Base-by-base conservation (phyloP, 768 basidiomycete species). In the Mycena alexandri region DNA sequence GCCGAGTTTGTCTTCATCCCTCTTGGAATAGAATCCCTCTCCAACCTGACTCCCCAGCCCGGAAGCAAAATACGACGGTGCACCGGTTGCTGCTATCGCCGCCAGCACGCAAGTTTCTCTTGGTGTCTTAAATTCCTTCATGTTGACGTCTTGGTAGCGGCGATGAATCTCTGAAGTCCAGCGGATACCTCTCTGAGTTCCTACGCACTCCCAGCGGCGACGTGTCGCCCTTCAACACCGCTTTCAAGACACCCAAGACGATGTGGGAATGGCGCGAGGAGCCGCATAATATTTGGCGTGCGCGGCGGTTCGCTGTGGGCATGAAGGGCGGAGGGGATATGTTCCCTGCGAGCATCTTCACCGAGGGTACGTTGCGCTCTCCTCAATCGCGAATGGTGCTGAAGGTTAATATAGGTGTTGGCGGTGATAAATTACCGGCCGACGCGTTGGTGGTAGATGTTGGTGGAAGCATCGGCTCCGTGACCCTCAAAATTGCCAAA, bases 391-490 rank as follows among this genome's bases (percentile, higher is more conserved):
- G 11, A 16, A 38, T 24, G 16, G 9, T 11, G 14, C 51, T 60
- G 21, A 62, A 38, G 7, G 16, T 44, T 25, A 25, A n/a, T 21
- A 21, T 34, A 77, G 75, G 75, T 16, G 64, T 75, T 52, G 64
- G 70, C 11, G 69, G 73, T 42, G 60, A 70, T 16, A 52, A 67
- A 17, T 55, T 78, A 1, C 67, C 71, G 2, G 54, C 71, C 0
- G 73, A 71, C 16, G 72, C 71, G 25, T 58, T 75, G 17, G 65
- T 79, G 14, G 79, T 80, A 10, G 79, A 80, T 41, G 78, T 83
- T 5, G 82, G 82, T 9, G 81, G 81, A 16, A 76, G 78, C 43
- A 63, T 78, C 19, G 82, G 82, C 1, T 72, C 75, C 11, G 70
- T 75, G 9, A 74, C 77, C 0, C 65, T 81, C n/a, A 68, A 68